Evolutionary conservation across 208 protist genomes (phyloP), one percentile per base, ranked within the genome.

Genomic region (Wallacemonas sp.): DNA sequence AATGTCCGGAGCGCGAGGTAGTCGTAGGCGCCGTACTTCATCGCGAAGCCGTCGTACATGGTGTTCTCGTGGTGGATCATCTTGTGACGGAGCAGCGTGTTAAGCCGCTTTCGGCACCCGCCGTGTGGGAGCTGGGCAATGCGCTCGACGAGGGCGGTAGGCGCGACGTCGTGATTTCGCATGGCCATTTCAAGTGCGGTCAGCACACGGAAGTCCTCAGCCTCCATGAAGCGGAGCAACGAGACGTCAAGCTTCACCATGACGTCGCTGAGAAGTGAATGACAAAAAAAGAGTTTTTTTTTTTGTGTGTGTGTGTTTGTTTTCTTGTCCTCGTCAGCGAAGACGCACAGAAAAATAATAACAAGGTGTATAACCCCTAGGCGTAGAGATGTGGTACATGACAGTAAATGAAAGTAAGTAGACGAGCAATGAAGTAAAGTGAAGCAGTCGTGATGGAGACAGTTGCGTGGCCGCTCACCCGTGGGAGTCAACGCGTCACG

Each of bases 11-110:
- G 80, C 0, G 98, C 97, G 5, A 99, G 86, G 76, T 97, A 99
- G 74, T 99, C 99, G 75, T 99, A 99, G 1, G 98, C 98, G 30
- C 82, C 82, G 76, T 99, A 99, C 55, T 98, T 99, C 54, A 99
- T 90, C 9, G 91, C 72, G 79, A 99, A 99, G 26, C 98, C 98
- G 72, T 99, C 97, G 77, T 99, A 98, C 70, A 86, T 85, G 28
- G 89, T 97, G 72, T 90, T 91, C 39, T 98, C 95, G 79, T 98
- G 96, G 69, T 86, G 83, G 28, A 99, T 87, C 44, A 99, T 88
- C 68, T 98, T 98, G 68, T 96, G 80, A 47, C 95, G 96, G 24
- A 98, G 79, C 15, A 99, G 70, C 33, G 77, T 81, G 47, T 75
- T 70, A 4, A 98, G 82, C 1, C 94, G 66, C 71, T 98, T 98